Base-by-base conservation (phyloP, 345 rosid genomes). In the Pugionium cornutum region DNA sequence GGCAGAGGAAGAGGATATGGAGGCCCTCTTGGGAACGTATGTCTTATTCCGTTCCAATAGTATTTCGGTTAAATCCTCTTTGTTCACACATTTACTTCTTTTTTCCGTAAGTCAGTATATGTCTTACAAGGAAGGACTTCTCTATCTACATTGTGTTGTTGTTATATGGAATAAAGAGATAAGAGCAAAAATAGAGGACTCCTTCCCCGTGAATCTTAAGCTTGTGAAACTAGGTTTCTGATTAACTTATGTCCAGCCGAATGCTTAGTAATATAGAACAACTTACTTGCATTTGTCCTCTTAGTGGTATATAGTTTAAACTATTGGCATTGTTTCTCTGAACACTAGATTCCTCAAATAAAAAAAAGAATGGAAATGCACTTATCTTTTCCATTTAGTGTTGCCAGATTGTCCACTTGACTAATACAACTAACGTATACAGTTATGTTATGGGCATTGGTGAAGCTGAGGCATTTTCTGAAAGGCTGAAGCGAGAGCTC, bases 1-100 rank as follows among this genome's bases (percentile, higher is more conserved):
- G 78, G 99, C 87, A 1, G 97, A 94, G 83, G 97, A 92, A 82
- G 97, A 92, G 78, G 99, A 94, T 68, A 90, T 91, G 91, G 97
- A 94, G 81, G 96, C 97, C 73, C 92, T 94, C 51, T 78, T 94
- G 69, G 97, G 89, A 77, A 87, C 91, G 97, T 91, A 84, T 55
- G 95, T 83, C 53, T 66, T 58, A 46, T 65, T 72, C 59, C 28
- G 4, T 35, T 42, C 58, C 25, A 28, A 11, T 32, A 40, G 46
- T 59, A 27, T 45, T 52, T 57, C 11, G 43, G 48, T 66, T 66
- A 10, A 9, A 30, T 58, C 33, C 26, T 45, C 4, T 40, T 49
- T 39, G 25, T 6, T 47, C 32, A 60, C 5, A 2, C 41, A 52
- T 44, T 35, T 66, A 10, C 53, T n/a, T 36, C 18, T 26, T 25